Percentiles rank a stretch among this genome's conserved stretches.
Evolutionary conservation across 1,284 basidiomycete species (phyloP).

Genomic region (Termitomyces sp.): DNA sequence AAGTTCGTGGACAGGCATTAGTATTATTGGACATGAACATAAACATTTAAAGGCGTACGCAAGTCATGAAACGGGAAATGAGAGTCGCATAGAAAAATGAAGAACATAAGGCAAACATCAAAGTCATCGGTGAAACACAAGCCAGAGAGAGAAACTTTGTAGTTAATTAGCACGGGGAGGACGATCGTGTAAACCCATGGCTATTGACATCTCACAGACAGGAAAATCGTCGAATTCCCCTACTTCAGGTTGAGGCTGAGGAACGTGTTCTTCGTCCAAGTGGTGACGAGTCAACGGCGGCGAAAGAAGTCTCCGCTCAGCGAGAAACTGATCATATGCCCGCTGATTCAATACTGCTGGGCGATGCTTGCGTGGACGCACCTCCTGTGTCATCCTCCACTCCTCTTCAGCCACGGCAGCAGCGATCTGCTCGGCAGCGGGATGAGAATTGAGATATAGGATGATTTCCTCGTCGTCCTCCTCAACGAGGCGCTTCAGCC

Average conservation of each 20-base stretch:
- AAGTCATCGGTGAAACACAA: neutral
- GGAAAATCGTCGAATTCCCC: slow-evolving; percentile 13
- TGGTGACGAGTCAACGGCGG: neutral
- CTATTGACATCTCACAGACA: slow-evolving; percentile 16
- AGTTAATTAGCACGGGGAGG: neutral
- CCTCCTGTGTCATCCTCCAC: neutral
- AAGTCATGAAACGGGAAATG: neutral
- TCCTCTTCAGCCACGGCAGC: neutral
- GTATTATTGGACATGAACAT: neutral
- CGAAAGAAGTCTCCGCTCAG: slow-evolving; percentile 1
- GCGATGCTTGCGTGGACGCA: neutral
- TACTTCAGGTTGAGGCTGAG: neutral
- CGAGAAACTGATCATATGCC: neutral
- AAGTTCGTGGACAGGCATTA: neutral
- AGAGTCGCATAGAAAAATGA: neutral
- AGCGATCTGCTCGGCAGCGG: neutral
- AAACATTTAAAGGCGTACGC: neutral
- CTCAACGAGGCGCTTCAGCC: slow-evolving; percentile 1
- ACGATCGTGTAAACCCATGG: slow-evolving; percentile 14
- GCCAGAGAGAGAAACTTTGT: neutral
- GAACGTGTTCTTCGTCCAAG: neutral
- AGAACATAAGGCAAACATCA: neutral
- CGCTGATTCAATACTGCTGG: neutral
- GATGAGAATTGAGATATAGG: neutral
- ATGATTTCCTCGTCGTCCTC: slow-evolving; percentile 7